Percentiles rank a stretch among this genome's conserved stretches.
phyloP scores from a whole-genome alignment of 352 stramenopile species.

The Globisporangium nodosum region DNA sequence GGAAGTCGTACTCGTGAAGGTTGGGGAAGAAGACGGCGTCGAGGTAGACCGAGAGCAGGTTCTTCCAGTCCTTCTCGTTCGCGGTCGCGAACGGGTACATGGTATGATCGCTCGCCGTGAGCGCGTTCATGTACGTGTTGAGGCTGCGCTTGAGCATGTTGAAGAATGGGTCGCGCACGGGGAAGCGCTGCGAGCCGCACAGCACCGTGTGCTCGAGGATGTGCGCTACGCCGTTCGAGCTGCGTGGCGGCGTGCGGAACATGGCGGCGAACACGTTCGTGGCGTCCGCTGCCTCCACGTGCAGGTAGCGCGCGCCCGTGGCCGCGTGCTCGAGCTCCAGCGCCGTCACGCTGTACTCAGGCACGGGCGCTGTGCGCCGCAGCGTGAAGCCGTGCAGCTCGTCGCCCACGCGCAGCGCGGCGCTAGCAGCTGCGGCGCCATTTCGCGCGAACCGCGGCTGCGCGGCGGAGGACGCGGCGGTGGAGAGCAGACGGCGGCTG shows the following conservation, averaged over 20 bases:
- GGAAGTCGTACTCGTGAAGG: constrained; percentile 68
- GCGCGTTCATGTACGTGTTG: constrained; percentile 99
- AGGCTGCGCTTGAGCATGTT: constrained; percentile 98
- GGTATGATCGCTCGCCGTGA: constrained; percentile 98
- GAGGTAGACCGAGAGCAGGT: constrained; percentile 96
- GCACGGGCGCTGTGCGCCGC: constrained; percentile 48
- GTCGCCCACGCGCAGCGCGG: constrained; percentile 48
- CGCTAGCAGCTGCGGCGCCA: constrained; percentile 34
- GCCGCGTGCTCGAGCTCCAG: constrained; percentile 65
- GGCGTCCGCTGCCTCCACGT: constrained; percentile 75
- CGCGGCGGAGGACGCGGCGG: background rate
- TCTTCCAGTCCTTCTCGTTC: constrained; percentile 97
- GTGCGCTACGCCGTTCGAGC: constrained; percentile 97
- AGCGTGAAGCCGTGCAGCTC: constrained; percentile 77
- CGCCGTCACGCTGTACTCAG: constrained; percentile 80
- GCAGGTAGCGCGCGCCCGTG: constrained; percentile 76
- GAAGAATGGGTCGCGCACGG: constrained; percentile 98
- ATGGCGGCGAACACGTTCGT: constrained; percentile 93
- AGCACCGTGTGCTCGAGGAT: constrained; percentile 97
- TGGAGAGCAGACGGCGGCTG: constrained; percentile 3
- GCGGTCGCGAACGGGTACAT: constrained; percentile 98
- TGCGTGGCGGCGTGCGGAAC: constrained; percentile 95
- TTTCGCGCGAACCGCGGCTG: background rate
- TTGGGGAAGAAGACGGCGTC: constrained; percentile 97
- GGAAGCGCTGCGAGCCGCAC: constrained; percentile 95